These are phyloP conservation scores for Lactarius sp. DNA, from an alignment of 768 basidiomycete species.

Conservation along the genomic window DNA sequence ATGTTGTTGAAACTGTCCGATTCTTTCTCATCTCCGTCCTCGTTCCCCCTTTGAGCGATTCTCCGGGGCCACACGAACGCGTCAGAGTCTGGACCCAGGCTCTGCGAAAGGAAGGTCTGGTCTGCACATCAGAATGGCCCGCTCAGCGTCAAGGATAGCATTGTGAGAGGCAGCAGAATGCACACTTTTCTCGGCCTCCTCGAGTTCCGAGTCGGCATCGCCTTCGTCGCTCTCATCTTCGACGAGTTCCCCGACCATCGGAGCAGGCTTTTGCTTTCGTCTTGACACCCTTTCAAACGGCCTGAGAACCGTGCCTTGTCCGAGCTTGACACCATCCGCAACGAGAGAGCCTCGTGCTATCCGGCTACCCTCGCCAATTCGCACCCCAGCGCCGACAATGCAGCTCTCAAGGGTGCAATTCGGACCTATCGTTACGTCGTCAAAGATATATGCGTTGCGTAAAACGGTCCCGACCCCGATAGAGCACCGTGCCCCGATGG, in stretches of 20 bases:
- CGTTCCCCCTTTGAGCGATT: constrained; percentile 43
- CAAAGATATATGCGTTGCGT: constrained; percentile 77
- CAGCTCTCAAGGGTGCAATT: constrained; percentile 68
- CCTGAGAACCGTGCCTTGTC: constrained; percentile 59
- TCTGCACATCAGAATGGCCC: constrained; percentile 33
- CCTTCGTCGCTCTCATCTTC: constrained; percentile 31
- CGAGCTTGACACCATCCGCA: constrained; percentile 75
- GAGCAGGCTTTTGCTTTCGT: constrained; percentile 32
- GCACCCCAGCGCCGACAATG: constrained; percentile 77
- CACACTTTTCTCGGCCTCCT: constrained; percentile 60
- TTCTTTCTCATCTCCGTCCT: constrained; percentile 59
- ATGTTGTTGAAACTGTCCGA: constrained; percentile 61
- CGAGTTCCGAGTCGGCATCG: constrained; percentile 48
- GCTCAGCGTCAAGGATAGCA: neutral
- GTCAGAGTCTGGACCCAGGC: constrained; percentile 66
- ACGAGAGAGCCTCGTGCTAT: constrained; percentile 78
- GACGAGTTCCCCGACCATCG: constrained; percentile 27
- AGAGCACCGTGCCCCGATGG: constrained; percentile 69
- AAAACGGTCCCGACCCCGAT: constrained; percentile 71
- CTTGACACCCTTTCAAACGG: constrained; percentile 74
- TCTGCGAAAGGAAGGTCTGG: constrained; percentile 42
- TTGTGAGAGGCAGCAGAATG: neutral
- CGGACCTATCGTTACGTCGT: constrained; percentile 65
- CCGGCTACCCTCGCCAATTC: constrained; percentile 57
- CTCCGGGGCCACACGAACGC: constrained; percentile 78